Percentiles rank a stretch among this genome's conserved stretches.
These are phyloP conservation scores for Microsporum ferrugineum DNA, from an alignment of 2,329 filamentous ascomycete species.

Conservation along the genomic window DNA sequence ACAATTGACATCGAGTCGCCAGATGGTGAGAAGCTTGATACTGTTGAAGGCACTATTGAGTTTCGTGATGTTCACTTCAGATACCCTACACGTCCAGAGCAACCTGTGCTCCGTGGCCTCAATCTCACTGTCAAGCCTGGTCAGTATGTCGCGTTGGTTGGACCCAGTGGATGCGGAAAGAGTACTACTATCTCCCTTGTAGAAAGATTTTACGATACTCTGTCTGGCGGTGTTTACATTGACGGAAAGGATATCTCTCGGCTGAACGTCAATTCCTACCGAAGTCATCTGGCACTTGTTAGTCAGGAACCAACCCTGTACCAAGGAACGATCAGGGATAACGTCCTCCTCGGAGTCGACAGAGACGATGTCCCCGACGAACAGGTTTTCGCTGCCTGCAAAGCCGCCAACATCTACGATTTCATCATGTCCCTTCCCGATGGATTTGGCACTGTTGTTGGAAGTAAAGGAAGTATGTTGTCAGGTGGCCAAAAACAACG, in stretches of 20 bases:
- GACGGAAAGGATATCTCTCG: conserved; percentile 72
- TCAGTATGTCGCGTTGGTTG: conserved; percentile 61
- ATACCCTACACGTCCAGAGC: conserved; percentile 81
- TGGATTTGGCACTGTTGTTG: conserved; percentile 74
- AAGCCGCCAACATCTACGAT: conserved; percentile 80
- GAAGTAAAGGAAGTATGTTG: conserved; percentile 72
- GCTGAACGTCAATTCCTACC: conserved; percentile 77
- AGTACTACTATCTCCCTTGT: conserved; percentile 83
- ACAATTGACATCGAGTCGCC: conserved; percentile 70
- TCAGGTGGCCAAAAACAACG: conserved; percentile 92
- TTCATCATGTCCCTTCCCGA: conserved; percentile 80
- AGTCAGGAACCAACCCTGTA: conserved; percentile 92
- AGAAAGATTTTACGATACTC: conserved; percentile 88
- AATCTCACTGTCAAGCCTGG: conserved; percentile 43
- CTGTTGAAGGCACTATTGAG: conserved; percentile 67
- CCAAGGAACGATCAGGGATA: conserved; percentile 81
- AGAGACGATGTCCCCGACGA: conserved; percentile 58
- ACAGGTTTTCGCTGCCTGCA: conserved; percentile 64
- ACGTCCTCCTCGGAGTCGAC: conserved; percentile 69
- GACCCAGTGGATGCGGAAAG: conserved; percentile 90
- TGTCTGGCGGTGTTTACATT: conserved; percentile 66
- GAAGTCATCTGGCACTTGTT: conserved; percentile 72
- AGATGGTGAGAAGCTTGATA: conserved; percentile 51
- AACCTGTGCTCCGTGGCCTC: conserved; percentile 80
- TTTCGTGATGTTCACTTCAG: conserved; percentile 90